Evolutionary conservation across 495 filamentous ascomycete species (phyloP).

Genomic region (Geoglossum glabrum): DNA sequence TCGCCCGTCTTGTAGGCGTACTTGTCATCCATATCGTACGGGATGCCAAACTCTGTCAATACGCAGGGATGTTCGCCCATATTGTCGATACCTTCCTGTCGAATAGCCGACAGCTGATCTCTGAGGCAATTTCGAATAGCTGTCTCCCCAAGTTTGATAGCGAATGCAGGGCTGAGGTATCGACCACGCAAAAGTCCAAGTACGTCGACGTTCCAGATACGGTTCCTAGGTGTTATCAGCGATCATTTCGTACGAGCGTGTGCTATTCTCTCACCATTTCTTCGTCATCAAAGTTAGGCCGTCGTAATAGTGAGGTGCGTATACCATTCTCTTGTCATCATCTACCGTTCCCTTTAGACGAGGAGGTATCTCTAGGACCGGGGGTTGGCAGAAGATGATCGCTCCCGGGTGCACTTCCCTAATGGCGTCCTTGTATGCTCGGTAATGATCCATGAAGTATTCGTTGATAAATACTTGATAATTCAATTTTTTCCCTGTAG

Average conservation of each 20-base stretch:
- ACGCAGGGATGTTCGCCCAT: constrained; percentile 82
- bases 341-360: constrained; percentile 70
- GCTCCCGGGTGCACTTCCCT: constrained; percentile 53
- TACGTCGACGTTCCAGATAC: constrained; percentile 90
- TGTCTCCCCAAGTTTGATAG: constrained; percentile 79
- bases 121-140: constrained; percentile 89
- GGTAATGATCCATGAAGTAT: constrained; percentile 74
- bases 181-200: constrained; percentile 76
- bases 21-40: constrained; percentile 97
- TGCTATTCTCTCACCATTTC: constrained; percentile 44
- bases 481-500: constrained; percentile 46
- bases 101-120: constrained; percentile 75
- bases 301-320: constrained; percentile 91
- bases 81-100: constrained; percentile 71
- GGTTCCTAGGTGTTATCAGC: constrained; percentile 35
- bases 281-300: constrained; percentile 93
- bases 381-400: constrained; percentile 81
- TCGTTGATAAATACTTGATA: constrained; percentile 74
- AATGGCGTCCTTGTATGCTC: constrained; percentile 52
- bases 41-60: constrained; percentile 90
- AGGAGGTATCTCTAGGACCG: constrained; percentile 80
- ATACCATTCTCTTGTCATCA: constrained; percentile 77
- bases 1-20: constrained; percentile 91
- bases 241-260: not conserved
- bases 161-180: constrained; percentile 73